Evolutionary conservation across 129 eudicot genomes (phyloP).

Genomic region (Tagetes patula): DNA sequence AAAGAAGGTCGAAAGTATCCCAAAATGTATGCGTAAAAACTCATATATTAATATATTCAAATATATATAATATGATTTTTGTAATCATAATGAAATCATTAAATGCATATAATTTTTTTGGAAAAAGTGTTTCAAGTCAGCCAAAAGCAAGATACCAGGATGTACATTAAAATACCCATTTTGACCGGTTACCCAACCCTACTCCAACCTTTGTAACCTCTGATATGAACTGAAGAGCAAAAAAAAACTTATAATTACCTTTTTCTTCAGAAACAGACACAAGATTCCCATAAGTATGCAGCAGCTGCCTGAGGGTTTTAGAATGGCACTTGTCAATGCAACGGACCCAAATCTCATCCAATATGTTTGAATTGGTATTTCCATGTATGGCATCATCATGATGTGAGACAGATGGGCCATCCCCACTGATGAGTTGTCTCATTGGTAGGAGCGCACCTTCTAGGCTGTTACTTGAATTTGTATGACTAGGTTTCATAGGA

Average conservation of each 20-base stretch:
- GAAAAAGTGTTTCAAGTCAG: background rate
- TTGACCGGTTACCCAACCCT: background rate
- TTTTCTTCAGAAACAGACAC: conserved; percentile 73
- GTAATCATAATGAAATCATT: background rate
- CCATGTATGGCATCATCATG: conserved; percentile 42
- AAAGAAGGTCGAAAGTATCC: background rate
- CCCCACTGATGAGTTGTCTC: conserved; percentile 41
- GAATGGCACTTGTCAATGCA: conserved; percentile 92
- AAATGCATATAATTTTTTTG: background rate
- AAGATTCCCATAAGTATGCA: conserved; percentile 71
- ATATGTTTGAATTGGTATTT: conserved; percentile 37
- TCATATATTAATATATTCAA: background rate
- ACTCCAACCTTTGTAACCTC: background rate
- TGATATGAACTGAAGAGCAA: conserved; percentile 3
- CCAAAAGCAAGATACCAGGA: background rate
- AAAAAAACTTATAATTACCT: conserved; percentile 44
- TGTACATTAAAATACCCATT: background rate
- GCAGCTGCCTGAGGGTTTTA: conserved; percentile 70
- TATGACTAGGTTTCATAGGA: conserved; percentile 41
- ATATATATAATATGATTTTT: background rate
- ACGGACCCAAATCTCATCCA: conserved; percentile 74
- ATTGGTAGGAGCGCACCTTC: conserved; percentile 38
- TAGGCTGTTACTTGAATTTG: conserved; percentile 39
- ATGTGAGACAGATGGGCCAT: conserved; percentile 34
- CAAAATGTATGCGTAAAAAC: background rate